Base-by-base conservation (phyloP, 768 basidiomycete species). In the Leccinum subgranulosum region DNA sequence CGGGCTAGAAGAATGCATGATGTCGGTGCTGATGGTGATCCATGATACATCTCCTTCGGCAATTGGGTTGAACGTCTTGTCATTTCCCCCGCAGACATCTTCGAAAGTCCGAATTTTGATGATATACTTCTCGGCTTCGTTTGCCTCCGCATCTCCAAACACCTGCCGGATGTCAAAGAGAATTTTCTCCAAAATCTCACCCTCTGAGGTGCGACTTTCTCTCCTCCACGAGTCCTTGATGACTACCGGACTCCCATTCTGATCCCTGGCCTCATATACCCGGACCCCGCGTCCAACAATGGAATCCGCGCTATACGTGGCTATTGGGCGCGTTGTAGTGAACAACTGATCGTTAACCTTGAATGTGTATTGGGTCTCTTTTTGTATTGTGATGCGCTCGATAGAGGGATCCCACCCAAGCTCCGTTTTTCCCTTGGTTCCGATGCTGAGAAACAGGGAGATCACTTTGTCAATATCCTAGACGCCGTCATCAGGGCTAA, bases 181-280 rank as follows among this genome's bases (percentile, higher is more conserved):
- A 2, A 52, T 41, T 2, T 3, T 41, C 17, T 27, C 17, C 8
- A 52, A 6, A 6, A 41, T 52, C 9, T 6, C 7, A 0, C 25
- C 36, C 36, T 52, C 51, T 1, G 17, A 25, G 3, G 41, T 36
- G 3, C 36, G 36, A 17, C 15, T 14, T 12, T 49, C 4, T 2
- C 56, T 34, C 28, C 57, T 9, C 60, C 64, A 65, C 0, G 54
- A 62, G 14, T 57, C 47, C 27, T 65, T 62, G 2, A 57, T 57
- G 1, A 5, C 55, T 0, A 62, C 36, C 0, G 10, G 31, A 0
- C 43, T 47, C 3, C 49, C 49, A 0, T 36, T 1, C 14, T 23
- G 14, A 2, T 62, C 61, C 48, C 9, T 6, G 0, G 51, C 61
- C 41, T 59, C 27, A 6, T 56, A 62, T 0, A 63, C 56, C 6